Evolutionary conservation across 208 protist species (phyloP), one percentile per base, ranked within the genome.

Genomic region (Acanthamoeba divionensis): DNA sequence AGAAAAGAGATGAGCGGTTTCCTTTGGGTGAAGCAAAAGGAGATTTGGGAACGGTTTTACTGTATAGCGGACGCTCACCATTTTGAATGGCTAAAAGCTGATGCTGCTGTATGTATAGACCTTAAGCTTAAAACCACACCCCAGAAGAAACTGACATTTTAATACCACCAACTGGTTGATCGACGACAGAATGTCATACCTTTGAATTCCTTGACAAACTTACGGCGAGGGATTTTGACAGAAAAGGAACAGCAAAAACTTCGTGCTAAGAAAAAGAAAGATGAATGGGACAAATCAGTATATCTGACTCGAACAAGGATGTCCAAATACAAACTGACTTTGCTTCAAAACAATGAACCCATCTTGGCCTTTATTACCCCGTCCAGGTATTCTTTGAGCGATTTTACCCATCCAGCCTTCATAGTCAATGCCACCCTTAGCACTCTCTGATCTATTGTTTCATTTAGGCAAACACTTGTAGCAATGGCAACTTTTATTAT

Each of bases 171-270:
- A 15, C 6, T 7, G 33, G 26, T 2, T 12, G 1, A 6, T 63
- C 55, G 24, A 65, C n/a, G 38, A 44, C 44, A 79, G 69, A 79
- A 55, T 29, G 45, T 79, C 8, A 36, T 79, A 12, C 69, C 69
- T 41, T 48, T 79, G 13, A 79, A 41, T 13, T 24, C 69, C 29
- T 48, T 79, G 9, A 79, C 69, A n/a, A 79, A 79, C 26, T 48
- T 79, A 29, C 21, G 69, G 21, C 69, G 69, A 9, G 69, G 69
- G 4, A 79, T 79, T 48, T 48, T 79, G 9, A 79, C 69, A 48
- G 38, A 5, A 24, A 79, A 79, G 41, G 69, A 79, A 48, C 69
- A 79, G 5, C 69, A 79, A n/a, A 79, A 79, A 48, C 69, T 79
- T 7, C 41, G 57, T n/a, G 21, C 33, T 24, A 79, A 79, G 69